These are phyloP conservation scores for Schizochytrium sp. DNA, from an alignment of 108 stramenopile species.

Conservation along the genomic window DNA sequence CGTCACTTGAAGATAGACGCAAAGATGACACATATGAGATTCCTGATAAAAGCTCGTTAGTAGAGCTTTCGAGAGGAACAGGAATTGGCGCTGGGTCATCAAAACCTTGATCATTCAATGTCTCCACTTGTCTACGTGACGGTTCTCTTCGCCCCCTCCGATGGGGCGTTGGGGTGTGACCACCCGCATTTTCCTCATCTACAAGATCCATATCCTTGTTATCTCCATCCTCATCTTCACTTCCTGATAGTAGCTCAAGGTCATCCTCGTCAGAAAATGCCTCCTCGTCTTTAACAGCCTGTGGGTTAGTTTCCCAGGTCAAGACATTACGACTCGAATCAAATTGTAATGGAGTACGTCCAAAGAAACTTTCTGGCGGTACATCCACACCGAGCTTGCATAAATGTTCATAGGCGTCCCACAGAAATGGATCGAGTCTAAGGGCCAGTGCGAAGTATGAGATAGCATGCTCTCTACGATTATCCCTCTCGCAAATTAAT, in stretches of 20 bases:
- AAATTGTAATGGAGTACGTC: slow-evolving; percentile 3
- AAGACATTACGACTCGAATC: neutral
- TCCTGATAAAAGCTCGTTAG: neutral
- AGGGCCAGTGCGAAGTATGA: slow-evolving; percentile 83
- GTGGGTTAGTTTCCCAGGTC: slow-evolving; percentile 6
- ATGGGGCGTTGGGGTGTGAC: no score
- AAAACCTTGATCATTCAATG: no score
- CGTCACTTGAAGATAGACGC: neutral
- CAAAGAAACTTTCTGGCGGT: slow-evolving; percentile 53
- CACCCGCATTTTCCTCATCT: neutral
- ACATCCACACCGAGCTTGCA: slow-evolving; percentile 81
- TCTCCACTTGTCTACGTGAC: no score
- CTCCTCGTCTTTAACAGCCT: neutral
- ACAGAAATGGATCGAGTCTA: slow-evolving; percentile 86
- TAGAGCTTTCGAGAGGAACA: no score
- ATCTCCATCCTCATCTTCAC: neutral
- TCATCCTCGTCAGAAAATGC: no score
- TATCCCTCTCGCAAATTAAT: slow-evolving; percentile 82
- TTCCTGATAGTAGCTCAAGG: no score
- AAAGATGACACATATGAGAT: neutral
- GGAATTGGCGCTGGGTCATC: no score
- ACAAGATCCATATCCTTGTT: neutral
- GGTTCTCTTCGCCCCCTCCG: no score
- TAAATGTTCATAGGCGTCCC: slow-evolving; percentile 84
- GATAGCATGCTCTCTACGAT: slow-evolving; percentile 82